Percentiles rank a stretch among this genome's conserved stretches.
Conservation (phyloP, 148 eudicot genomes). For the Spergularia bocconei region DNA sequence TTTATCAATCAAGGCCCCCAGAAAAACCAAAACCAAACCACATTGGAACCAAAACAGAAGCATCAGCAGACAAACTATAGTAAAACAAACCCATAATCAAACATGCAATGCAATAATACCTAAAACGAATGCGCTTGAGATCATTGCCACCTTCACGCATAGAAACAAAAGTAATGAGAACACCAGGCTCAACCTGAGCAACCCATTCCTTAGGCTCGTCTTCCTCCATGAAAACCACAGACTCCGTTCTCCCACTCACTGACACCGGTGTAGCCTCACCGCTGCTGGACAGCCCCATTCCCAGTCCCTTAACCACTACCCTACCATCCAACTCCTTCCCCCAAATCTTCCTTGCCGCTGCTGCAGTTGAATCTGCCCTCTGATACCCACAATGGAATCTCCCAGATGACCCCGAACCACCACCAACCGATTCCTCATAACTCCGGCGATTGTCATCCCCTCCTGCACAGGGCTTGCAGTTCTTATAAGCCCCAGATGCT, state of each 20-base stretch:
- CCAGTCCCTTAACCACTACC: conserved; percentile 34
- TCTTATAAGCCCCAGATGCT: conserved; percentile 87
- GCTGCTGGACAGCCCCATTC: conserved; percentile 67
- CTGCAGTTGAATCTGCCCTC: conserved; percentile 54
- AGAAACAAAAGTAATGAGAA: conserved; percentile 85
- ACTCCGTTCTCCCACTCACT: conserved; percentile 72
- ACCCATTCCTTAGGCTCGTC: conserved; percentile 96
- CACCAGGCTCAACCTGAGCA: conserved; percentile 98
- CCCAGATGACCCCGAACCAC: conserved; percentile 52
- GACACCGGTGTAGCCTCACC: conserved; percentile 87
- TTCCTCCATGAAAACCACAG: conserved; percentile 70
- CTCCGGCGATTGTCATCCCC: conserved; percentile 32
- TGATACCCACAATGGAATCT: conserved; percentile 55
- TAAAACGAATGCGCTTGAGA: conserved; percentile 87
- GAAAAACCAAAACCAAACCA: not conserved
- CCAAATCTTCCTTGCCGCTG: conserved; percentile 51
- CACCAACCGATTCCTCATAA: conserved; percentile 53
- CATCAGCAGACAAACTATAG: conserved; percentile 27
- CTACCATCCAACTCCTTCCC: conserved; percentile 75
- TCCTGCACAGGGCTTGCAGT: conserved; percentile 84
- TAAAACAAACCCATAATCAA: conserved; percentile 23
- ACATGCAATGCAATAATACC: conserved; percentile 41
- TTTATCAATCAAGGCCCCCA: not conserved
- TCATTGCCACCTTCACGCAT: conserved; percentile 83
- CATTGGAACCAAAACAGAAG: conserved; percentile 2